phyloP scores from a whole-genome alignment of 139 green algal species.

The Closterium sp. region DNA sequence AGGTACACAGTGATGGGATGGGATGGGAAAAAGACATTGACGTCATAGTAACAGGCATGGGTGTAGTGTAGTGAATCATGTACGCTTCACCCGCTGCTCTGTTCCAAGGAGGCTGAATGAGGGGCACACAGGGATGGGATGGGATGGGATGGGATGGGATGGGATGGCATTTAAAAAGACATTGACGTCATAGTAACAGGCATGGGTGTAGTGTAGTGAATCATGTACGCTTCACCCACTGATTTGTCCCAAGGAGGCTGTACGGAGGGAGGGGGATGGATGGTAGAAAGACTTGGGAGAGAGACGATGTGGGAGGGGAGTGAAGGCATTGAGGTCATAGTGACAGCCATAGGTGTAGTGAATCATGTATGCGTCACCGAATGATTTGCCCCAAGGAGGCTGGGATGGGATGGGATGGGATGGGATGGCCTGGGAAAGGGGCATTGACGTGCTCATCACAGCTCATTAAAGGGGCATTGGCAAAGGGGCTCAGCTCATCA shows the following conservation, averaged over 20 bases:
- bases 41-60: too few relatives aligned
- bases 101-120: slow-evolving; percentile 87
- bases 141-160: not conserved
- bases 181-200: not conserved
- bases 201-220: slow-evolving; percentile 97
- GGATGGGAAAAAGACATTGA: too few relatives aligned
- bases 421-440: not conserved
- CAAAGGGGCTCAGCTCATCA: too few relatives aligned
- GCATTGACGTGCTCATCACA: too few relatives aligned
- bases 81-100: slow-evolving; percentile 67
- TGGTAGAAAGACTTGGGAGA: not conserved
- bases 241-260: slow-evolving; percentile 92
- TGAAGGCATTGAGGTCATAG: too few relatives aligned
- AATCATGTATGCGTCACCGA: slow-evolving; percentile 79
- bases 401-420: not conserved
- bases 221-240: slow-evolving; percentile 75
- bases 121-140: too few relatives aligned
- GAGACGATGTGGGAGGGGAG: not conserved
- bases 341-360: slow-evolving; percentile 99
- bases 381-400: slow-evolving; percentile 81
- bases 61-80: slow-evolving; percentile 76
- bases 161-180: too few relatives aligned
- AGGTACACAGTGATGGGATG: too few relatives aligned
- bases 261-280: too few relatives aligned
- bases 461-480: too few relatives aligned